Conservation (phyloP, 805 yeast species). For the Torulaspora maleeae region DNA sequence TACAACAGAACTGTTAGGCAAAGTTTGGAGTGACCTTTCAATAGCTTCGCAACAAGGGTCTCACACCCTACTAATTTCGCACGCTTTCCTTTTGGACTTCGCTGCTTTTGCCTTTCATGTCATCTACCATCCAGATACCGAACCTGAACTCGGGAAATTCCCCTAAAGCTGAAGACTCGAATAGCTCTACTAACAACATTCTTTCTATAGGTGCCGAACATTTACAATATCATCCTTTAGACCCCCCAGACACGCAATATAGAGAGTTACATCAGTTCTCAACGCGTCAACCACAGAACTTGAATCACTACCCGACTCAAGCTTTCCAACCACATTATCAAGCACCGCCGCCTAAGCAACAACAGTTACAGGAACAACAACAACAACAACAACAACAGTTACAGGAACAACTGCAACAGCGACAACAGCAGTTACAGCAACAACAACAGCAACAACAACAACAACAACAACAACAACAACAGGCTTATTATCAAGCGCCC, state of each 20-base stretch:
- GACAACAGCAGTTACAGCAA: constrained; percentile 12
- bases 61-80: neutral
- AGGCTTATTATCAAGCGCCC: constrained; percentile 2
- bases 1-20: neutral
- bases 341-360: constrained; percentile 4
- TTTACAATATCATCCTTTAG: constrained; percentile 26
- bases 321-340: constrained; percentile 15
- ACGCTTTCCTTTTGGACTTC: neutral
- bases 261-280: constrained; percentile 12
- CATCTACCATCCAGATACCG: constrained; percentile 20
- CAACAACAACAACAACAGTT: constrained; percentile 12
- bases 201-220: constrained; percentile 21
- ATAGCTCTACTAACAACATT: constrained; percentile 15
- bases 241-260: constrained; percentile 18
- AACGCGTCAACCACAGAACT: constrained; percentile 12
- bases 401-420: constrained; percentile 6
- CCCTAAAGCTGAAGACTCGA: constrained; percentile 23
- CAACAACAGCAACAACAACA: constrained; percentile 7
- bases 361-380: constrained; percentile 13
- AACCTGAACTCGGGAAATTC: constrained; percentile 17
- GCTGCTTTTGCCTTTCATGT: constrained; percentile 9
- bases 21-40: neutral
- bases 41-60: neutral
- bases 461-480: constrained; percentile 4
- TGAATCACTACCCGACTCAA: constrained; percentile 20